Evolutionary conservation across 2,329 filamentous ascomycete genomes (phyloP).

Genomic region (Penicillium sumatraense): DNA sequence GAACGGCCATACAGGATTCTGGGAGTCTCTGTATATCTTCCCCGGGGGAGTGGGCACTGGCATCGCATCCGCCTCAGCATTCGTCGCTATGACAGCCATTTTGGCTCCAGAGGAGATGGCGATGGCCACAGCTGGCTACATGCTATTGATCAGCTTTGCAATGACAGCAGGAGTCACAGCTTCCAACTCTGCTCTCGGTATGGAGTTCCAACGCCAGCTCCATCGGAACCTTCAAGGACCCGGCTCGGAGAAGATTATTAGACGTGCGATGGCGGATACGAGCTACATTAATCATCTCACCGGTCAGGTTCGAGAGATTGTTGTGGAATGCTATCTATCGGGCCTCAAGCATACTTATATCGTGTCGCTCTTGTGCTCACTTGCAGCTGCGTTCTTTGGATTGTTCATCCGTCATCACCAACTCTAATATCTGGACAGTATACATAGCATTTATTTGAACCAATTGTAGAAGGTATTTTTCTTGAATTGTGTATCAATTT

Average conservation of each 20-base stretch:
- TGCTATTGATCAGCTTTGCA: constrained; percentile 51
- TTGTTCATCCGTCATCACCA: constrained; percentile 24
- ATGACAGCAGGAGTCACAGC: constrained; percentile 46
- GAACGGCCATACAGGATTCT: constrained; percentile 62
- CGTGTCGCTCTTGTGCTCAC: constrained; percentile 22
- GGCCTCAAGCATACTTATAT: constrained; percentile 35
- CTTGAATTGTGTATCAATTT: too few species aligned
- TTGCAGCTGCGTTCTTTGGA: constrained; percentile 23
- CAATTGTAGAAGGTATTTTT: too few species aligned
- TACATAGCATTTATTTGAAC: too few species aligned
- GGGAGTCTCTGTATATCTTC: constrained; percentile 64
- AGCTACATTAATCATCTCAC: constrained; percentile 42
- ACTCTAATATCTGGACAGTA: too few species aligned
- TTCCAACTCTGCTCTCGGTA: constrained; percentile 43
- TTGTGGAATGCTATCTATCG: constrained; percentile 32
- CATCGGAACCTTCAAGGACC: constrained; percentile 34
- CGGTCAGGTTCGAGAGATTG: constrained; percentile 30
- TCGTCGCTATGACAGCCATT: constrained; percentile 55
- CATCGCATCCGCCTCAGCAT: constrained; percentile 51
- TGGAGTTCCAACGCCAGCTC: constrained; percentile 39
- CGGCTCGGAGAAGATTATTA: constrained; percentile 45
- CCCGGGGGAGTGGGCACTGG: constrained; percentile 60
- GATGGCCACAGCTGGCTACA: constrained; percentile 55
- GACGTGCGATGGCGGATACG: constrained; percentile 45
- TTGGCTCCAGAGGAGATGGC: constrained; percentile 53